Base-by-base conservation (phyloP, 139 green algal species). In the Asterochloris erici region DNA sequence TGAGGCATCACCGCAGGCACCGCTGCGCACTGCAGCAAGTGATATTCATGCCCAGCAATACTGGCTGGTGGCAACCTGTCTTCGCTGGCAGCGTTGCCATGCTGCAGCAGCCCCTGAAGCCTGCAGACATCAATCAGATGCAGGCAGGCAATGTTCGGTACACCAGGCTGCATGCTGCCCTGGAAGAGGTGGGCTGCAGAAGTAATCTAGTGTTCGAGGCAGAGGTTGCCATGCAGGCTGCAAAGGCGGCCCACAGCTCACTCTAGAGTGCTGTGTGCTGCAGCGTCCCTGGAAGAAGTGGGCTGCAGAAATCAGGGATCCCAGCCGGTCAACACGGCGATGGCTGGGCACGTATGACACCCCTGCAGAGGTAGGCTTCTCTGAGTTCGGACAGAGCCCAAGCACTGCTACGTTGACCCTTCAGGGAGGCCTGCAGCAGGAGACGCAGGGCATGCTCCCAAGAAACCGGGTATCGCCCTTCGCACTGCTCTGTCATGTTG, bases 251-350 rank as follows among this genome's bases (percentile, higher is more conserved):
- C 10, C 21, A 21, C 21, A 26, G 17, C 66, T 24, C 66, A 24
- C 6, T 71, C 21, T 26, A 10, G 4, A 11, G 2, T 28, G 74
- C 29, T 60, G 26, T 81, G 84, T 87, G 24, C 11, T 83, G 83
- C 84, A 91, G 88, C 84, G 93, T 27, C 93, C 93, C 47, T 96
- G 93, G 93, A 91, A 91, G 73, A 95, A 94, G 79, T 97, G 89
- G 85, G 93, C 93, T 19, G 93, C 93, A 4, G 93, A 97, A 75
- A 97, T 97, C 79, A 87, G 93, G 0, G 93, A 97, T 86, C 88
- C 88, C 12, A 87, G 79, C 0, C 85, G 90, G 14, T 82, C 90
- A 79, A 95, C 93, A 27, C 89, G 90, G 29, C 86, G 88, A 54
- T 96, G 93, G 93, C 85, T 97, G 17, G 93, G 93, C 15, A 96